phyloP scores from a whole-genome alignment of 2,329 filamentous ascomycete species.

The Exophiala sp. region DNA sequence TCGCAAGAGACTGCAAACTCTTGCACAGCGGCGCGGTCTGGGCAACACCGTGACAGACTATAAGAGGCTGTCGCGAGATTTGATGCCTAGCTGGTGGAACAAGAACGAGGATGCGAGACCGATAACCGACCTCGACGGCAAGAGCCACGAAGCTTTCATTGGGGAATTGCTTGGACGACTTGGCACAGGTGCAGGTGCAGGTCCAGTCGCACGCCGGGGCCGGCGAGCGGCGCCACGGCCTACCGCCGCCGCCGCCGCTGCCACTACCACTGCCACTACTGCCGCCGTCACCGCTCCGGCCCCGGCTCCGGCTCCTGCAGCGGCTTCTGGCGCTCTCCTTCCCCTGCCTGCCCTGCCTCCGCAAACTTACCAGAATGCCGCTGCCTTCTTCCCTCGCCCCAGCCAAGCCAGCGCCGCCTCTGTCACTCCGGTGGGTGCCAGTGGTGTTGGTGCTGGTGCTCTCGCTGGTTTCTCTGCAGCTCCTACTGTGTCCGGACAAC shows the following conservation, averaged over 20 bases:
- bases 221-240: background rate
- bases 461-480: background rate
- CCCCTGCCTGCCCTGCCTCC: background rate
- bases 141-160: constrained; percentile 13
- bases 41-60: constrained; percentile 6
- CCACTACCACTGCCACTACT: background rate
- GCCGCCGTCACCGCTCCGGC: background rate
- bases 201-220: background rate
- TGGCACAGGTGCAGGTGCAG: no score
- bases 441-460: background rate
- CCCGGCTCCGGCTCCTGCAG: background rate
- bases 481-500: background rate
- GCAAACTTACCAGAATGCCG: background rate
- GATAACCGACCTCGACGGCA: constrained; percentile 11
- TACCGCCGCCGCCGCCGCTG: background rate
- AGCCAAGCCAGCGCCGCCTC: background rate
- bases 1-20: constrained; percentile 13
- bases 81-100: constrained; percentile 11
- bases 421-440: background rate
- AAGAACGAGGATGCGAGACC: background rate
- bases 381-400: background rate
- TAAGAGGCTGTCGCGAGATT: background rate
- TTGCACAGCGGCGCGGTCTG: constrained; percentile 12
- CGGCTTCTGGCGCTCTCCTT: background rate
- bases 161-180: background rate